Evolutionary conservation across 1,284 basidiomycete genomes (phyloP).

Genomic region (Ustanciosporium gigantosporum): DNA sequence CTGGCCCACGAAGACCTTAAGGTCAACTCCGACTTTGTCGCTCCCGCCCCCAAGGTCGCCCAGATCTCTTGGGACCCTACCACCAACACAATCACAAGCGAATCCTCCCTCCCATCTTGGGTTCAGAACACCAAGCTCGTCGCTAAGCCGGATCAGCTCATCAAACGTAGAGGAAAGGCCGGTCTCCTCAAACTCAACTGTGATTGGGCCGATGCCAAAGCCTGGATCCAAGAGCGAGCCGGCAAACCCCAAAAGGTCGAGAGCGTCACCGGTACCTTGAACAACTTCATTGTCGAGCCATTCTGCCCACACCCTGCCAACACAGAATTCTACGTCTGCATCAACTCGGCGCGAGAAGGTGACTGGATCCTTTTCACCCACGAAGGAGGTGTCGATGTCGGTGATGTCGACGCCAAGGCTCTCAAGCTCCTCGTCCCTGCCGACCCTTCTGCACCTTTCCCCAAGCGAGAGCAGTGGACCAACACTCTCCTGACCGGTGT

Average conservation of each 20-base stretch:
- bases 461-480: constrained; percentile 70
- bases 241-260: constrained; percentile 96
- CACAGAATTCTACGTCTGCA: constrained; percentile 97
- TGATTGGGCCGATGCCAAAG: constrained; percentile 72
- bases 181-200: constrained; percentile 91
- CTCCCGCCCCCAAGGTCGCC: constrained; percentile 57
- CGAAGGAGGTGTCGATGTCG: constrained; percentile 97
- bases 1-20: constrained; percentile 46
- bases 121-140: constrained; percentile 65
- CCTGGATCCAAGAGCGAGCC: constrained; percentile 85
- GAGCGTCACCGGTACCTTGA: constrained; percentile 87
- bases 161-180: constrained; percentile 98
- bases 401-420: constrained; percentile 97
- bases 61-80: constrained; percentile 78
- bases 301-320: constrained; percentile 93
- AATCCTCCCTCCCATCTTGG: constrained; percentile 77
- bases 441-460: constrained; percentile 75
- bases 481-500: constrained; percentile 49
- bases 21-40: constrained; percentile 54
- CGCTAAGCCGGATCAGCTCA: constrained; percentile 79
- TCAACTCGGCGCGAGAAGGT: constrained; percentile 91
- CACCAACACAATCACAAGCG: constrained; percentile 79
- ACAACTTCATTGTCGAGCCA: constrained; percentile 97
- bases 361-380: constrained; percentile 98
- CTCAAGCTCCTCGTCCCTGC: constrained; percentile 84